A percentile compares a stretch with the other conserved stretches of the same genome.
Conservation (phyloP, 352 stramenopile species). For the Globisporangium radiosum region DNA sequence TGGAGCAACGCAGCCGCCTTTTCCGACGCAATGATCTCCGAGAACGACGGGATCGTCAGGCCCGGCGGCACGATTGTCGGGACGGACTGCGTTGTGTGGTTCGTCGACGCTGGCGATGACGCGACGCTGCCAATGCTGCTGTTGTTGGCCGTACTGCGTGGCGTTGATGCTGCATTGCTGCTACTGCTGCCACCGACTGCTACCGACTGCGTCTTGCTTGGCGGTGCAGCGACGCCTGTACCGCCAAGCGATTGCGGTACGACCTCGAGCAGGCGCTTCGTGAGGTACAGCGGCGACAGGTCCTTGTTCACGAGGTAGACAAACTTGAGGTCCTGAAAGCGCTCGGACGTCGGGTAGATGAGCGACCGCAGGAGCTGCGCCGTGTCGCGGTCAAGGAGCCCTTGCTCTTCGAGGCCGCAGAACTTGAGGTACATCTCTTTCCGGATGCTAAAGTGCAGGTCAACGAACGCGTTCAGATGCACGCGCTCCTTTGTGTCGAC, state of each 20-base stretch:
- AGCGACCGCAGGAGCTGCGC: constrained; percentile 67
- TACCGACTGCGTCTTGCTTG: constrained; percentile 17
- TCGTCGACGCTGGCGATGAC: constrained; percentile 14
- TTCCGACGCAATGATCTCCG: constrained; percentile 16
- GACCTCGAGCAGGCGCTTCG: constrained; percentile 68
- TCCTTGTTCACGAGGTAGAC: constrained; percentile 88
- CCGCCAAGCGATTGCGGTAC: constrained; percentile 35
- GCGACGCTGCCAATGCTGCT: constrained; percentile 4
- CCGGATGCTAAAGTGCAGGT: constrained; percentile 79
- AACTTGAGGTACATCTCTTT: constrained; percentile 86
- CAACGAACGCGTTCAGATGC: constrained; percentile 75
- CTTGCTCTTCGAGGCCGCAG: constrained; percentile 70
- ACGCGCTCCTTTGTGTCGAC: constrained; percentile 29
- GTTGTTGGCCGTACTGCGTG: neutral
- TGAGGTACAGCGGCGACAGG: constrained; percentile 61
- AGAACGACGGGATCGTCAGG: constrained; percentile 16
- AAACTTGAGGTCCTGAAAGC: constrained; percentile 85
- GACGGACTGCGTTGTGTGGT: constrained; percentile 6
- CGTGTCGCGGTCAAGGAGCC: constrained; percentile 56
- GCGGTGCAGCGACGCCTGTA: constrained; percentile 24
- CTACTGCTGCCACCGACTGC: neutral
- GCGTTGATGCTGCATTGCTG: neutral
- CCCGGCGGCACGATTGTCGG: constrained; percentile 13
- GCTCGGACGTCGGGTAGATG: constrained; percentile 78
- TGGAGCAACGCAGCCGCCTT: constrained; percentile 9